Base-by-base conservation (phyloP, 495 filamentous ascomycete genomes). In the Penicillium coprophilum region DNA sequence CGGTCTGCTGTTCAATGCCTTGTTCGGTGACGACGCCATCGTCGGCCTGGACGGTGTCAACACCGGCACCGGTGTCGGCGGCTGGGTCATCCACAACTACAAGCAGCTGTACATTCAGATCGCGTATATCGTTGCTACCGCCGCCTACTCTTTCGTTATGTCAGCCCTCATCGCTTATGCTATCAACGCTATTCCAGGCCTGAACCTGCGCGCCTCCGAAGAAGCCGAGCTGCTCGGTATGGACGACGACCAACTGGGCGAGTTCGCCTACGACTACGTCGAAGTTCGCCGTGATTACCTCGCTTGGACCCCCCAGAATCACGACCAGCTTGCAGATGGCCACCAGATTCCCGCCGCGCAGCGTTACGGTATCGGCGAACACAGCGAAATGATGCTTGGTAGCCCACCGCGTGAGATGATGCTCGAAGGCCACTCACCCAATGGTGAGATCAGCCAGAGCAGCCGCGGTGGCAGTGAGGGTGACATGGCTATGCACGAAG, bases 221-320 rank as follows among this genome's bases (percentile, higher is more conserved):
- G 90, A 98, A 75, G 94, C 95, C n/a, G 94, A 98, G 72, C 83
- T 98, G 19, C 84, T 97, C 49, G 94, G 94, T 54, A 96, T 97
- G 92, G 94, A 98, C 63, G 95, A 97, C 70, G 94, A 98, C 76
- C 94, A 98, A 69, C 87, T 97, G 32, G 94, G 94, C 67, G 94
- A 98, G 73, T 98, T 98, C 68, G 95, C 94, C 7, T 98, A 98
- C 77, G 94, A 98, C 74, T 98, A 98, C 71, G 94, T 98, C 62
- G 94, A 98, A 79, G 94, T 98, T 57, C 87, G 94, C 55, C 85
- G 94, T 57, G 94, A 98, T 71, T 98, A 96, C 78, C 84, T 97
- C 15, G 94, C 94, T 44, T 98, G 94, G 94, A 96, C 91, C 5
- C 93, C 94, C 0, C 88, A 90, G 54, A 89, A 89, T 71, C 67